These are phyloP conservation scores for Candida sp. DNA, from an alignment of 1,139 yeast genomes.

Conservation along the genomic window DNA sequence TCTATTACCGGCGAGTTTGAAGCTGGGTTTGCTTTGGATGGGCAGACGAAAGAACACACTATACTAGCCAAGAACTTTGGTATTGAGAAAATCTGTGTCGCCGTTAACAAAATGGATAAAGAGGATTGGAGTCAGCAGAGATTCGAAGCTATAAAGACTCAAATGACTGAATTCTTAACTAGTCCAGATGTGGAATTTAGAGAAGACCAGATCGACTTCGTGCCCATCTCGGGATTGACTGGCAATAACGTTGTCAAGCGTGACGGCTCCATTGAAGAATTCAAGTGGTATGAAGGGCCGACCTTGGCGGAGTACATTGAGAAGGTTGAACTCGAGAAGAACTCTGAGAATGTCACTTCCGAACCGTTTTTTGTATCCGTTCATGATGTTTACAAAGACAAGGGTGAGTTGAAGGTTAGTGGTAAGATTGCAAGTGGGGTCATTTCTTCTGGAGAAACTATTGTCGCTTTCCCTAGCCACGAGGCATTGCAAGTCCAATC, in stretches of 20 bases:
- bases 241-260: slow-evolving; percentile 79
- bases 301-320: slow-evolving; percentile 66
- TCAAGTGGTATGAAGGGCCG: slow-evolving; percentile 70
- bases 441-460: slow-evolving; percentile 77
- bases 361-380: slow-evolving; percentile 55
- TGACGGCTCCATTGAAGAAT: slow-evolving; percentile 28
- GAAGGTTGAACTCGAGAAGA: slow-evolving; percentile 23
- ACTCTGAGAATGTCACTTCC: slow-evolving; percentile 22
- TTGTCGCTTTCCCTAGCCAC: slow-evolving; percentile 59
- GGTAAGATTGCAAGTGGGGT: slow-evolving; percentile 83
- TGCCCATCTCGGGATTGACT: slow-evolving; percentile 86
- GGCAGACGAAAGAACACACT: slow-evolving; percentile 96
- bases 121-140: slow-evolving; percentile 71
- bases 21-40: slow-evolving; percentile 83
- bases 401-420: slow-evolving; percentile 50
- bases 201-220: slow-evolving; percentile 55
- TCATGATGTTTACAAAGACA: slow-evolving; percentile 42
- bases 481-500: slow-evolving; percentile 38
- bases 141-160: slow-evolving; percentile 62
- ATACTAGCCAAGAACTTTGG: slow-evolving; percentile 85
- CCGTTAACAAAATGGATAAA: slow-evolving; percentile 88
- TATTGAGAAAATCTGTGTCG: slow-evolving; percentile 74
- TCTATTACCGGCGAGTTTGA: slow-evolving; percentile 87
- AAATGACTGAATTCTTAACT: slow-evolving; percentile 61
- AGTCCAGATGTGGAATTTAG: slow-evolving; percentile 63